Base-by-base conservation (phyloP, 345 rosid species). In the Arabis alpina region DNA sequence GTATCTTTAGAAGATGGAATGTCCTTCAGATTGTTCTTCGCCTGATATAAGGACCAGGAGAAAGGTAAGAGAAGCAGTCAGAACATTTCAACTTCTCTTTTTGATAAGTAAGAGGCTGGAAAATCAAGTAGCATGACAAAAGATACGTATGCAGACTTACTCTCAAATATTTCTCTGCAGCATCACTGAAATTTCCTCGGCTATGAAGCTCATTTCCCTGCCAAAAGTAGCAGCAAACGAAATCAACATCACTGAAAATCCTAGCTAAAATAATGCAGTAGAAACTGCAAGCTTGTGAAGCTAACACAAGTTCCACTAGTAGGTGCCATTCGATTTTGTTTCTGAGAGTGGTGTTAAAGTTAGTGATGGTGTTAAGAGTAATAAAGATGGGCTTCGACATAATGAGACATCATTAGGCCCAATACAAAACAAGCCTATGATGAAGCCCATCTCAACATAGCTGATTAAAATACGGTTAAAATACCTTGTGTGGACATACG, bases 131-230 rank as follows among this genome's bases (percentile, higher is more conserved):
- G 39, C 54, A 58, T 52, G 34, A 60, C 55, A 30, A 71, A 58
- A 40, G 25, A 49, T 25, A 54, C 3, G 71, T 45, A 59, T 32
- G 61, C 54, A 75, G 39, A 8, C 88, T 86, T 82, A 95, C 99
- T 76, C 77, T 91, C 67, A 85, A 64, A 82, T 95, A 95, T 76
- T 92, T 95, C 81, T 90, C 76, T 7, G 49, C 81, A 32, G 98
- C 99, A 61, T 83, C 88, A 10, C 65, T 66, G 75, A 81, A 90
- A 74, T 66, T 88, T 64, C 96, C 99, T 63, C 81, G 85, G 74
- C 76, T 90, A 66, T 95, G 97, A 81, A 91, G 91, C 57, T 79
- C 86, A 76, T 94, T 94, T 50, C 98, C 99, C 99, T 94, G 83
- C 54, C 64, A 66, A 57, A 55, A 36, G 3, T 34, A 62, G 3